These are phyloP conservation scores for Starmerella sp. DNA, from an alignment of 805 yeast genomes.

Conservation along the genomic window DNA sequence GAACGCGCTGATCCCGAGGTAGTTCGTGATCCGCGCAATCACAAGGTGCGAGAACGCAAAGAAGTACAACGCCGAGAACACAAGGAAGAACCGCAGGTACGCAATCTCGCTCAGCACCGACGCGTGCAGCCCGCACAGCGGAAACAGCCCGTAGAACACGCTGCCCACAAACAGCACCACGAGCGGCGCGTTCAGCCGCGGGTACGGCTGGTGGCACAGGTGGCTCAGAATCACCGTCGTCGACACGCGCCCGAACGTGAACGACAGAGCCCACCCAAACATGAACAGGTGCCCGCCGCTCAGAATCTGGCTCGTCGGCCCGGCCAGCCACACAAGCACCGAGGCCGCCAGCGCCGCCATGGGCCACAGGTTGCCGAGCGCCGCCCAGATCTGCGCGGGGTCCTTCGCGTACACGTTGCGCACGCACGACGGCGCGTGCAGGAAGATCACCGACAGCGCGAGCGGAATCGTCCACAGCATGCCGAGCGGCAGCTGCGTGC, in stretches of 20 bases:
- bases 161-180: constrained; percentile 32
- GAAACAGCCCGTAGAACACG: constrained; percentile 38
- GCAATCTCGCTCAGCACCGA: constrained; percentile 24
- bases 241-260: constrained; percentile 72
- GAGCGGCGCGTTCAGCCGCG: constrained; percentile 59
- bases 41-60: constrained; percentile 62
- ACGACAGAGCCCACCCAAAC: constrained; percentile 68
- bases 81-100: constrained; percentile 46
- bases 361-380: constrained; percentile 44
- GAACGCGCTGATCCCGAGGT: constrained; percentile 75
- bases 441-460: constrained; percentile 33
- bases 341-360: constrained; percentile 45
- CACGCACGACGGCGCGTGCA: constrained; percentile 58
- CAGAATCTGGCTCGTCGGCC: constrained; percentile 40
- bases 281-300: constrained; percentile 40
- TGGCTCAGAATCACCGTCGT: constrained; percentile 61
- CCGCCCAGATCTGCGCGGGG: constrained; percentile 30
- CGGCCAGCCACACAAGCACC: constrained; percentile 36
- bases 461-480: constrained; percentile 26
- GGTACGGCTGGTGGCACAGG: constrained; percentile 71
- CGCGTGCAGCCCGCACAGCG: constrained; percentile 34
- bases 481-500: constrained; percentile 12
- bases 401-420: constrained; percentile 34
- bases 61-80: constrained; percentile 55
- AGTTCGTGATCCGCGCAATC: constrained; percentile 66